Evolutionary conservation across 768 basidiomycete genomes (phyloP).

Genomic region (Macrolepiota fuliginosa): DNA sequence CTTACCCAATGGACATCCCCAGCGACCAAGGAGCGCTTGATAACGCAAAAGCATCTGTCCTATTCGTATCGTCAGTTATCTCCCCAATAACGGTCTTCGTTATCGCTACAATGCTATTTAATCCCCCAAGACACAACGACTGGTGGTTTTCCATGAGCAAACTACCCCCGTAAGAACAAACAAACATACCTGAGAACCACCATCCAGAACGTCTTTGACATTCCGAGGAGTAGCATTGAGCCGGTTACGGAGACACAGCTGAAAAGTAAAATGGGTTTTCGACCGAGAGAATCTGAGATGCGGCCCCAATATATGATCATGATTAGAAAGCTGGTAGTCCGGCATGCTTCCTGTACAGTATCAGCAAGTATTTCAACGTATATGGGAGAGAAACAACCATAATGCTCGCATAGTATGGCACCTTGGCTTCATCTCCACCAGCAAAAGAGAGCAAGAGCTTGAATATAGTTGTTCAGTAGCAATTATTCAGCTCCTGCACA

Average conservation of each 20-base stretch:
- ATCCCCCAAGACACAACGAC: conserved; percentile 49
- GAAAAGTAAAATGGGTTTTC: conserved; percentile 45
- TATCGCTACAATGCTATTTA: conserved; percentile 55
- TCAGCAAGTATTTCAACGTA: neutral
- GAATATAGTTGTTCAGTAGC: neutral
- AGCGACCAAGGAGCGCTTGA: conserved; percentile 40
- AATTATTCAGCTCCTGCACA: neutral
- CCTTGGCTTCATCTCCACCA: conserved; percentile 40
- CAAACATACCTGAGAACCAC: neutral
- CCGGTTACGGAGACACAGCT: conserved; percentile 42
- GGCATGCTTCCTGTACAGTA: conserved; percentile 44
- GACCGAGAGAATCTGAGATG: conserved; percentile 44
- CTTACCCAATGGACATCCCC: conserved; percentile 34
- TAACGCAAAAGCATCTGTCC: conserved; percentile 35
- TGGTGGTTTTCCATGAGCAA: conserved; percentile 1
- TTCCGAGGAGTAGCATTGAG: conserved; percentile 48
- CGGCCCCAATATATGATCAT: conserved; percentile 53
- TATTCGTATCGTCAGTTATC: conserved; percentile 38
- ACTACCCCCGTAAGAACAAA: neutral
- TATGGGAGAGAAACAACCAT: conserved; percentile 25
- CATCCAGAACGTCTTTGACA: conserved; percentile 29
- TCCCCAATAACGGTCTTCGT: conserved; percentile 46
- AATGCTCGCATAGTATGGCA: conserved; percentile 56
- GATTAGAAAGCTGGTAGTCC: conserved; percentile 45
- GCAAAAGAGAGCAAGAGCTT: neutral